Evolutionary conservation across 495 filamentous ascomycete genomes (phyloP).

Genomic region (Jackrogersella multiformis): DNA sequence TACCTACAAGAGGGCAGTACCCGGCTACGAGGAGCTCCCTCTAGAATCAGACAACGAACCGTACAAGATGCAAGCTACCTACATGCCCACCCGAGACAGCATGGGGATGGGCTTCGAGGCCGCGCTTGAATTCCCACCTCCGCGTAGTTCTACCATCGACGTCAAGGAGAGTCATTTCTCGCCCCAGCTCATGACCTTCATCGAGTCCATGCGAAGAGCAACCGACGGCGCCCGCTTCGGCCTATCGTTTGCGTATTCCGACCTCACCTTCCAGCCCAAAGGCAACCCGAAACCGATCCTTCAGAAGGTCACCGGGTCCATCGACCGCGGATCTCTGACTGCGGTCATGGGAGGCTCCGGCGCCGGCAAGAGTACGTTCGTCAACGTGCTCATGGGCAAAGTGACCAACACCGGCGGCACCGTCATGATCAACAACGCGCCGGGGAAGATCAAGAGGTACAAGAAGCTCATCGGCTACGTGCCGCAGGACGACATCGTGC

Average conservation of each 20-base stretch:
- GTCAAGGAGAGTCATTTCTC: constrained; percentile 44
- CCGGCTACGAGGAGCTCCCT: constrained; percentile 48
- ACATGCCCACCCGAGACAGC: constrained; percentile 42
- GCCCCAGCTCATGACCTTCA: constrained; percentile 55
- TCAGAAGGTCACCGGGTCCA: constrained; percentile 60
- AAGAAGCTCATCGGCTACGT: constrained; percentile 67
- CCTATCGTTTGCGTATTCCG: constrained; percentile 58
- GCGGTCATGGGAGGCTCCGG: constrained; percentile 63
- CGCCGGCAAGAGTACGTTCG: constrained; percentile 61
- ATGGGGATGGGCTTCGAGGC: constrained; percentile 51
- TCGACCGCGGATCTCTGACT: constrained; percentile 59
- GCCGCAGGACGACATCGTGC: constrained; percentile 62
- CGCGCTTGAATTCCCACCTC: constrained; percentile 45
- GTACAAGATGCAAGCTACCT: constrained; percentile 40
- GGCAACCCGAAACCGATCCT: constrained; percentile 55
- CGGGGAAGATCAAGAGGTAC: constrained; percentile 56
- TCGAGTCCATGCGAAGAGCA: constrained; percentile 59
- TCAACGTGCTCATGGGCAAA: constrained; percentile 65
- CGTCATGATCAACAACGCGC: constrained; percentile 59
- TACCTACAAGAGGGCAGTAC: constrained; percentile 20
- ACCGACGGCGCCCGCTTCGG: constrained; percentile 61
- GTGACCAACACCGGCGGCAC: constrained; percentile 52
- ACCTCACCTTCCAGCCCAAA: constrained; percentile 57
- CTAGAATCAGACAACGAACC: constrained; percentile 47
- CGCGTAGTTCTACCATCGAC: constrained; percentile 30